Percentiles rank a stretch among this genome's conserved stretches.
These are phyloP conservation scores for Peterozyma toletana DNA, from an alignment of 805 yeast genomes.

Conservation along the genomic window DNA sequence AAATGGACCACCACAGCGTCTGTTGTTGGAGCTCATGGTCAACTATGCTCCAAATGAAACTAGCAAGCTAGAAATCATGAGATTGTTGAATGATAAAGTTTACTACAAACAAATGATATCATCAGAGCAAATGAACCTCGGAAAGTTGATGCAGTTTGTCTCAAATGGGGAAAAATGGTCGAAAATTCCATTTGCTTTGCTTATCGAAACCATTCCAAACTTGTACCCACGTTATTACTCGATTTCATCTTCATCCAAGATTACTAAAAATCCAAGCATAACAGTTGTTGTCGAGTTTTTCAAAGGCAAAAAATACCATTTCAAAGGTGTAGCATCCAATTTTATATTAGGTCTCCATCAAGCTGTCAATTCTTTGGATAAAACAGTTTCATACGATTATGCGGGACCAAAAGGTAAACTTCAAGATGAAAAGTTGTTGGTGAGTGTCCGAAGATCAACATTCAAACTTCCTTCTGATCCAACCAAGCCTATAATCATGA, in stretches of 20 bases:
- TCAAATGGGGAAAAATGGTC: constrained; percentile 59
- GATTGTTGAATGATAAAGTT: constrained; percentile 55
- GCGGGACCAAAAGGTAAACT: constrained; percentile 60
- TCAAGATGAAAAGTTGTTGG: constrained; percentile 50
- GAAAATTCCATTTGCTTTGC: constrained; percentile 69
- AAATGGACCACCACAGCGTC: constrained; percentile 81
- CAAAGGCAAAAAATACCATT: constrained; percentile 17
- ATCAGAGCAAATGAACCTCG: constrained; percentile 49
- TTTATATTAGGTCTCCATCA: constrained; percentile 61
- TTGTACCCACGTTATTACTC: constrained; percentile 90
- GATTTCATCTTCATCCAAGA: constrained; percentile 74
- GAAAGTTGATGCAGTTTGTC: constrained; percentile 55
- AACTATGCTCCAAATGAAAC: constrained; percentile 66
- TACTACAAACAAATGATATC: constrained; percentile 56
- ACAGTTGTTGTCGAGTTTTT: constrained; percentile 80
- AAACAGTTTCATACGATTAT: constrained; percentile 37
- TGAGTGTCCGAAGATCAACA: constrained; percentile 82
- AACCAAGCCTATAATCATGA: constrained; percentile 73
- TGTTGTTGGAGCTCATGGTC: constrained; percentile 57
- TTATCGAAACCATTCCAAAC: constrained; percentile 70
- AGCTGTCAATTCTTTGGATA: constrained; percentile 30
- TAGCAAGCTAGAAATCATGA: constrained; percentile 35
- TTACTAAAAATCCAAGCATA: constrained; percentile 58
- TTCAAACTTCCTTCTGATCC: constrained; percentile 84
- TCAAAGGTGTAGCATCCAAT: constrained; percentile 82